A percentile compares a stretch with the other conserved stretches of the same genome.
Conservation (phyloP, 108 stramenopile genomes). For the Nannochloropsis gaditana region DNA sequence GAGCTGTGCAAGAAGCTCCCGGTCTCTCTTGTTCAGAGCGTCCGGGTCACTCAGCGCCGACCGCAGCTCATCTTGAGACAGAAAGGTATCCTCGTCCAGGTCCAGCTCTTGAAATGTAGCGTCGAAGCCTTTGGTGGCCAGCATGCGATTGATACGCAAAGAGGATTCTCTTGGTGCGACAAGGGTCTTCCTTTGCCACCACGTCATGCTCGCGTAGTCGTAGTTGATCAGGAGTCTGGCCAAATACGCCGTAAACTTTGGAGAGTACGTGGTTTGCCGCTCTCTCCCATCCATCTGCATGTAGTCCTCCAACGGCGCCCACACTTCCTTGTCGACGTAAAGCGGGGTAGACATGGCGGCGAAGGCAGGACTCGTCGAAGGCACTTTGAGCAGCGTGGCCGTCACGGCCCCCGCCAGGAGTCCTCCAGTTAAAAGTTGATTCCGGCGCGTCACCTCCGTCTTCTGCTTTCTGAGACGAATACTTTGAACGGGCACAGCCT, state of each 20-base stretch:
- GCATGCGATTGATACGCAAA: not conserved
- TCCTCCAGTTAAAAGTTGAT: not conserved
- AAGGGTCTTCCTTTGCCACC: not conserved
- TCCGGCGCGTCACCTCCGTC: not conserved
- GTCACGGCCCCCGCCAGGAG: not conserved
- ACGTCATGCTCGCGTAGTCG: constrained; percentile 29
- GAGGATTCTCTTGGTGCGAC: not conserved
- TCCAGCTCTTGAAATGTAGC: not conserved
- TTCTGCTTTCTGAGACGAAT: too few species aligned
- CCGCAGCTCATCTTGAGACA: not conserved
- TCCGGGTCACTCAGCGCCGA: not conserved
- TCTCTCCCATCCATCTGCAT: constrained; percentile 29
- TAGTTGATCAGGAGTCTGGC: constrained; percentile 45
- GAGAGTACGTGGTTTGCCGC: constrained; percentile 39
- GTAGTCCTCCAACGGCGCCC: constrained; percentile 38
- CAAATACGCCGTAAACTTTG: constrained; percentile 41
- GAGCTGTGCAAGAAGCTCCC: not conserved
- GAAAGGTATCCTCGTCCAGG: not conserved
- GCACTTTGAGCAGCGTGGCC: not conserved
- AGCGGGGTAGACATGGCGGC: not conserved
- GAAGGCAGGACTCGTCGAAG: not conserved
- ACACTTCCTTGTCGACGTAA: constrained; percentile 28
- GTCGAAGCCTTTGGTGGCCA: not conserved
- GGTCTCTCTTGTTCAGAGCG: not conserved
- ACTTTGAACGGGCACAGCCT: too few species aligned